Conservation (phyloP, 2,329 filamentous ascomycete genomes). For the Xylaria sp. region DNA sequence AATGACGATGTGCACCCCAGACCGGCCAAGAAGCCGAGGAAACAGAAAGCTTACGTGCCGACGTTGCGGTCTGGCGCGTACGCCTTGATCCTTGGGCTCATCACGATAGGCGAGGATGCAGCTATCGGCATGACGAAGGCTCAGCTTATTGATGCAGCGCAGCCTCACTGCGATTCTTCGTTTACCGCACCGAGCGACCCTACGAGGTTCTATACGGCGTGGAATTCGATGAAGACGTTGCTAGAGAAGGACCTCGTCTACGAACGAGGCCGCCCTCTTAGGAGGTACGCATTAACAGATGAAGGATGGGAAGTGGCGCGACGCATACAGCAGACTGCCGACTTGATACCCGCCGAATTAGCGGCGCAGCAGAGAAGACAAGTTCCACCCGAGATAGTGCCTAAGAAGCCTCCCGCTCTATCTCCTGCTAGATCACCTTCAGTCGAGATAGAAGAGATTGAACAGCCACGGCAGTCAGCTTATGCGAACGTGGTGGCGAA, state of each 20-base stretch:
- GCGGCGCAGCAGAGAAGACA: slow-evolving; percentile 27
- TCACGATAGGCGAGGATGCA: slow-evolving; percentile 61
- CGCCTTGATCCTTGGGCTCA: slow-evolving; percentile 71
- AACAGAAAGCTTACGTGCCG: slow-evolving; percentile 73
- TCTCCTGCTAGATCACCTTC: slow-evolving; percentile 29
- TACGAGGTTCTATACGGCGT: slow-evolving; percentile 77
- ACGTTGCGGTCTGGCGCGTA: slow-evolving; percentile 75
- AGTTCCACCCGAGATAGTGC: slow-evolving; percentile 5
- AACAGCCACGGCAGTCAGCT: slow-evolving; percentile 24
- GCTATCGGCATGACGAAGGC: slow-evolving; percentile 67
- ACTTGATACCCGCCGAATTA: slow-evolving; percentile 27
- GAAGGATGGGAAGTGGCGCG: slow-evolving; percentile 78
- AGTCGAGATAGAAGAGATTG: slow-evolving; percentile 32
- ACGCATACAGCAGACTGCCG: slow-evolving; percentile 60
- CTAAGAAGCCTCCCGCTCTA: slow-evolving; percentile 23
- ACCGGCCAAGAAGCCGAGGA: slow-evolving; percentile 63
- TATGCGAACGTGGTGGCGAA: slow-evolving; percentile 51
- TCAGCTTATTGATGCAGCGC: slow-evolving; percentile 71
- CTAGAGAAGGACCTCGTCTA: slow-evolving; percentile 75
- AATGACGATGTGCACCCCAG: slow-evolving; percentile 41
- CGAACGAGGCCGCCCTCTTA: slow-evolving; percentile 70
- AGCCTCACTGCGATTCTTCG: slow-evolving; percentile 74
- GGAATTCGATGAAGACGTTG: slow-evolving; percentile 82
- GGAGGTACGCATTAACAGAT: slow-evolving; percentile 74
- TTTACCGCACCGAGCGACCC: slow-evolving; percentile 72